Conservation (phyloP, 371 early-diverging fungal species). For the Batrachochytrium dendrobatidis region DNA sequence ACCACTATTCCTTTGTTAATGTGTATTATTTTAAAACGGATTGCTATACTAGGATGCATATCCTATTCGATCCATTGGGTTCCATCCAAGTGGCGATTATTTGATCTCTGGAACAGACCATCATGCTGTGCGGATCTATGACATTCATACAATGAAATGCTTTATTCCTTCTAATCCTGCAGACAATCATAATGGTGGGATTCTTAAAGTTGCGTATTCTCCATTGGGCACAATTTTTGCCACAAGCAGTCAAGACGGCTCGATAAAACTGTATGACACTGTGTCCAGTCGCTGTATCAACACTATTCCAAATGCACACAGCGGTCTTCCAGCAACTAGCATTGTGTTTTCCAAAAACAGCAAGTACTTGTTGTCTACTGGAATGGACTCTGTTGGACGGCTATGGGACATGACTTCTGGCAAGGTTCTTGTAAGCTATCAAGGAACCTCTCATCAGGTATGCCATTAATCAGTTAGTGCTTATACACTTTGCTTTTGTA, state of each 20-base stretch:
- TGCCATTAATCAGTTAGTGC: conserved; percentile 5
- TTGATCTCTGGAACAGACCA: conserved; percentile 57
- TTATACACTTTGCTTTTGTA: not conserved
- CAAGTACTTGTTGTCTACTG: conserved; percentile 68
- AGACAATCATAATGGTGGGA: conserved; percentile 56
- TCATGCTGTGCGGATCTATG: conserved; percentile 71
- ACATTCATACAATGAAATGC: conserved; percentile 72
- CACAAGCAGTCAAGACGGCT: conserved; percentile 72
- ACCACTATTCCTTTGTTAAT: too few species aligned
- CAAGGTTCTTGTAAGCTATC: conserved; percentile 53
- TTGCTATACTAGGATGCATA: conserved; percentile 51
- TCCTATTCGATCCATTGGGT: conserved; percentile 40
- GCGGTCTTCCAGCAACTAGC: conserved; percentile 64
- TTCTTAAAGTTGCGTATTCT: conserved; percentile 39
- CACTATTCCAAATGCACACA: conserved; percentile 66
- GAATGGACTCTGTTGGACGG: conserved; percentile 63
- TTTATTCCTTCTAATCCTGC: conserved; percentile 48
- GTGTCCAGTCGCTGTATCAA: conserved; percentile 63
- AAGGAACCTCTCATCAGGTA: conserved; percentile 58
- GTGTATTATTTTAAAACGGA: too few species aligned
- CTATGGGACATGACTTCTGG: conserved; percentile 82
- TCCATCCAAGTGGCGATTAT: conserved; percentile 1
- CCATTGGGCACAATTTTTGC: not conserved
- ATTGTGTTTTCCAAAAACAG: conserved; percentile 67
- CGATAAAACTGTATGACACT: conserved; percentile 82